Percentiles rank a stretch among this genome's conserved stretches.
Conservation (phyloP, 2,329 filamentous ascomycete genomes). For the Ophioceras dolichostomum region DNA sequence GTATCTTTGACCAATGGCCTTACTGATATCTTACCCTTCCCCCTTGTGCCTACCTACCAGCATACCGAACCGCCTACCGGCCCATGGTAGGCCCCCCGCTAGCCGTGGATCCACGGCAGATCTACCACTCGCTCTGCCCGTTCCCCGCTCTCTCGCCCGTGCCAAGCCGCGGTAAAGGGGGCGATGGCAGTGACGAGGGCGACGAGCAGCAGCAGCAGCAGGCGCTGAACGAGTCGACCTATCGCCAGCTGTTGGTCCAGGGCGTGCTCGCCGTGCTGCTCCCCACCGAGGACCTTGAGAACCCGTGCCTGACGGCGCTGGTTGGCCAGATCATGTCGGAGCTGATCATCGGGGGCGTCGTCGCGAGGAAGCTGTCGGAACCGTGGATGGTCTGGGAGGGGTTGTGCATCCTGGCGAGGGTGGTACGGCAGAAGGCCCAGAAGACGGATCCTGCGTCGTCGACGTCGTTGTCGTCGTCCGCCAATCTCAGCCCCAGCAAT, state of each 20-base stretch:
- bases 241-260: conserved; percentile 80
- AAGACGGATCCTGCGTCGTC: too few relatives aligned
- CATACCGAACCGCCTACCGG: conserved; percentile 57
- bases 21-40: not conserved
- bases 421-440: conserved; percentile 19
- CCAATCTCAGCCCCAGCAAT: too few relatives aligned
- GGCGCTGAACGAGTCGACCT: conserved; percentile 64
- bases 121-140: conserved; percentile 77
- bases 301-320: conserved; percentile 70
- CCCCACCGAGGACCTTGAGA: conserved; percentile 85
- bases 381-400: conserved; percentile 83
- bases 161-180: conserved; percentile 46
- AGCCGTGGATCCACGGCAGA: conserved; percentile 46
- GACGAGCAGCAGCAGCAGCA: conserved; percentile 36
- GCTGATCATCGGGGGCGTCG: conserved; percentile 71
- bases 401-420: conserved; percentile 56
- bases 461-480: too few relatives aligned
- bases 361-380: conserved; percentile 71
- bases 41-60: conserved; percentile 28
- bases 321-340: conserved; percentile 83
- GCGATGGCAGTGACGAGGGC: too few relatives aligned
- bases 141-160: conserved; percentile 72
- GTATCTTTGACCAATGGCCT: not conserved
- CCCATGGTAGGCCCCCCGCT: conserved; percentile 46
- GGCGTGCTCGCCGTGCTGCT: conserved; percentile 72